Evolutionary conservation across 345 rosid species (phyloP), one percentile per base, ranked within the genome.

Genomic region (Euclidium syriacum): DNA sequence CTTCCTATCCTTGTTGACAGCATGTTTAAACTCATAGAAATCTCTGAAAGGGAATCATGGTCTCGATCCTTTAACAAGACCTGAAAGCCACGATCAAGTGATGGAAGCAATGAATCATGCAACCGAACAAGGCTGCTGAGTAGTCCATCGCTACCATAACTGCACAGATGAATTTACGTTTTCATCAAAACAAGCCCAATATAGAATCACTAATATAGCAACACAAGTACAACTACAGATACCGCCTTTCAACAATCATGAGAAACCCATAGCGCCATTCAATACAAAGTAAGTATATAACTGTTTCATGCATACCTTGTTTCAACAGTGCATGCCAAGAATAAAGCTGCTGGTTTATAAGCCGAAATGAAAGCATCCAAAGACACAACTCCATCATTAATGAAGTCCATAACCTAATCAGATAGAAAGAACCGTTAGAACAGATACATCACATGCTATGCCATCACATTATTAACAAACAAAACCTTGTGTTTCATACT

Each of bases 371-470:
- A 79, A 58, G 96, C 81, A 73, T 90, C 96, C 88, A 94, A 79
- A 56, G 99, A 87, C 52, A 81, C 85, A 77, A 85, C 65, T 32
- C 97, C 91, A 77, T 94, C 99, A 78, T 94, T 94, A 67, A 94
- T 83, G 48, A 94, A 94, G 78, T 94, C 99, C 91, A 94, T 80
- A 70, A 94, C 99, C 99, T 94, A 56, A 71, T 26, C 17, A 62
- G 29, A 59, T 16, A 50, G 20, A 30, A 57, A 71, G 43, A 35
- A 20, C 1, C 11, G 39, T 63, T 14, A 32, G 24, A 36, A 49
- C 64, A 52, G 12, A 42, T 64, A 23, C 23, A 19, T 19, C 18
- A 54, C 34, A 43, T 18, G 43, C 41, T n/a, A n/a, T n/a, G n/a
- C 34, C 53, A 27, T n/a, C 12, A 12, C 42, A 32, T 17, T 53